Evolutionary conservation across 2,329 filamentous ascomycete genomes (phyloP), one percentile per base, ranked within the genome.

Genomic region (Sordariomycetes sp.): DNA sequence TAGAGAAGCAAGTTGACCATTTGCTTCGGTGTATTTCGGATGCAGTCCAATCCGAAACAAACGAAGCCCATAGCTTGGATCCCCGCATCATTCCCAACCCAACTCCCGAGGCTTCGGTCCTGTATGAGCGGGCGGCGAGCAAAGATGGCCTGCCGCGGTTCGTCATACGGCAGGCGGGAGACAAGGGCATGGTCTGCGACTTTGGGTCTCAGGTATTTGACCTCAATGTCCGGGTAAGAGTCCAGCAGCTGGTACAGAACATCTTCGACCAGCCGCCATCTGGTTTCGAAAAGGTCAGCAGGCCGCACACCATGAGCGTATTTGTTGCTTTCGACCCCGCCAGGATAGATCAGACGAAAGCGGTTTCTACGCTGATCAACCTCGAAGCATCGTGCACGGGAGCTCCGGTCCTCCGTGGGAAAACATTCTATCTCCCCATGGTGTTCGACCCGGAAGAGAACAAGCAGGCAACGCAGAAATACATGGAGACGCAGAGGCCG

Each of bases 401-500:
- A 14, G 28, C 50, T 20, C 8, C 28, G 18, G 22, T 52, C 22
- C 20, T 24, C 8, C 50, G 22, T 24, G 50, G 28, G 20, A 52
- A 24, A n/a, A 14, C 60, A 14, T 60, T 67, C 25, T 58, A 59
- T 14, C 57, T 69, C 20, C 67, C 67, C 18, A 61, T 68, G 43
- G 64, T 65, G 10, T 65, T 68, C 56, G 60, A 68, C 25, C 63
- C 65, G 48, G 60, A 60, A 14, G 63, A 62, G 16, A 58, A 74
- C 40, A 74, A 77, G 28, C 28, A 12, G 57, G 79, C 79, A 0
- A 75, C 79, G 0, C 69, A 79, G 59, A 73, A 82, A 11, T 86
- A 86, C 66, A 82, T 80, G 70, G 76, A 78, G 32, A 83, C 79
- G 3, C 79, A 82, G 60, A 73, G 82, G 2, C 78, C 79, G 1